Base-by-base conservation (phyloP, 192 early-diverging fungal genomes). In the Coemansia pectinata region DNA sequence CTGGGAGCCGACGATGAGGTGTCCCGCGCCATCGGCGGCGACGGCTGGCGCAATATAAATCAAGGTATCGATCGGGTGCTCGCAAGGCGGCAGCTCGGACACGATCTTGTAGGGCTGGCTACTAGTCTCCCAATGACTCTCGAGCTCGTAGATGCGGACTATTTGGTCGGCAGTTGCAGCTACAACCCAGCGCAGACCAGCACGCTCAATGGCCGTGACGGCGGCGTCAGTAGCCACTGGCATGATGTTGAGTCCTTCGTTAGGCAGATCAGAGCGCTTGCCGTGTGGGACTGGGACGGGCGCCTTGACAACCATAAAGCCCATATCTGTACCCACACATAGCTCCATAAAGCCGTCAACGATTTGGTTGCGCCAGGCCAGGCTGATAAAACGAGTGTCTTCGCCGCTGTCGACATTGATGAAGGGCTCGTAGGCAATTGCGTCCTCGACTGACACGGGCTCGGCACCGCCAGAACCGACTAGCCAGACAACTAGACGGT, bases 401-500 rank as follows among this genome's bases (percentile, higher is more conserved):
- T 71, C 79, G 19, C 74, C 70, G 57, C 74, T 76, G 62, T 81
- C 79, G 12, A 81, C 71, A 31, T 76, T 73, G 71, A 81, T 60
- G 21, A 81, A 76, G 36, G 79, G 79, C 67, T 81, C 79, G 41
- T 81, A 76, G 38, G 67, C 70, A 44, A 81, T 76, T 5, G 79
- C 71, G 27, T 68, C 71, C 48, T 81, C 79, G 34, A 68, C 42
- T 0, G 70, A 69, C 15, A 41, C 60, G 0, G 70, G 65, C 19
- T 76, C 61, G 14, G 63, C 27, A 47, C 73, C 71, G 4, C 76
- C 79, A 17, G 79, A 74, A 5, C 74, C 73, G 4, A 81, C 74
- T 17, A 75, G 64, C 79, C 79, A 81, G 39, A 81, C 66, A 14
- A 81, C 76, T 14, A 81, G 62, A n/a, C 79, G 73, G 67, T 81